phyloP scores from a whole-genome alignment of 2,329 filamentous ascomycete species.

The Sarocladium oryzae region DNA sequence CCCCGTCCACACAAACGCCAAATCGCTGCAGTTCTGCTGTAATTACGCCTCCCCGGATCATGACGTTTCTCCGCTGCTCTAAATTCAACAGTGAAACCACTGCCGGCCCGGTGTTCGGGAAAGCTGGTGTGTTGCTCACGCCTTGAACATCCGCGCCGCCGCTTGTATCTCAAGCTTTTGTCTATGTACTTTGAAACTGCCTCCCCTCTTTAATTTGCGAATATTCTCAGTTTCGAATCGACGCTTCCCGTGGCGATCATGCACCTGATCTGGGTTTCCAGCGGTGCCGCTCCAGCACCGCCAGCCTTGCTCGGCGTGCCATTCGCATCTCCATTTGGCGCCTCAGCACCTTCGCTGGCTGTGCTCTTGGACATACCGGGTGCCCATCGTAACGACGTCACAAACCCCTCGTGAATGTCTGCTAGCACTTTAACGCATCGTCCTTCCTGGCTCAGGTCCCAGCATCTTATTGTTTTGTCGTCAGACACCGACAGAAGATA shows the following conservation, averaged over 20 bases:
- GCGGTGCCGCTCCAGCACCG: conserved; percentile 19
- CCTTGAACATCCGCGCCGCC: background rate
- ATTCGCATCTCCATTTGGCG: conserved; percentile 15
- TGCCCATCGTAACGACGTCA: conserved; percentile 83
- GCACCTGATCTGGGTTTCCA: conserved; percentile 64
- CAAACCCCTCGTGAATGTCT: conserved; percentile 76
- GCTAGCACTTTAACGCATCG: conserved; percentile 79
- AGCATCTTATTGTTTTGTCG: conserved; percentile 88
- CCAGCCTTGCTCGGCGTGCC: conserved; percentile 43
- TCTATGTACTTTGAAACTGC: background rate
- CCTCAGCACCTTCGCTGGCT: conserved; percentile 24
- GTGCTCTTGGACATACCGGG: conserved; percentile 63
- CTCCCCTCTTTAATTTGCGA: conserved; percentile 50
- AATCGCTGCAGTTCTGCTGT: conserved; percentile 4
- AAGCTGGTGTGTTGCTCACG: background rate
- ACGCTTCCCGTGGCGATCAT: conserved; percentile 81
- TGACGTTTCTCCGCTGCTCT: background rate
- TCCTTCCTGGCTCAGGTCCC: conserved; percentile 86
- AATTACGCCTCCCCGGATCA: background rate
- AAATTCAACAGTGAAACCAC: background rate
- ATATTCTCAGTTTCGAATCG: conserved; percentile 71
- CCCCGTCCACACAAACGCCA: conserved; percentile 1
- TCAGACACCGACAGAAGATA: conserved; percentile 82
- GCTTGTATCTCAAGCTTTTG: background rate
- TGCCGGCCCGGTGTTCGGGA: background rate